Percentiles rank a stretch among this genome's conserved stretches.
Evolutionary conservation across 805 yeast genomes (phyloP).

Genomic region (Teunomyces panamensis): DNA sequence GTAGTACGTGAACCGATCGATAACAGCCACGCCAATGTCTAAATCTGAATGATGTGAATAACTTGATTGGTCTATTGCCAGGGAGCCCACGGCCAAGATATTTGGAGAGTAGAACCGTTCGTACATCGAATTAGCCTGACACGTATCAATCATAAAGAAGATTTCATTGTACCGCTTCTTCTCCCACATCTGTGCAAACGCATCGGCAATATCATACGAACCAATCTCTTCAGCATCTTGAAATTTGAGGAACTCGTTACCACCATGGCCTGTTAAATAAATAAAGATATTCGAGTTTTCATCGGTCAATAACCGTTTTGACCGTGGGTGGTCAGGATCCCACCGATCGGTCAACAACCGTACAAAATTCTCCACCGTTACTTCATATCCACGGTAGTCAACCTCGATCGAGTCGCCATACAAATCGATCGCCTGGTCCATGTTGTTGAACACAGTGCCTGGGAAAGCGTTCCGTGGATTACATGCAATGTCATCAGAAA

Average conservation of each 20-base stretch:
- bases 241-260: constrained; percentile 93
- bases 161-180: constrained; percentile 93
- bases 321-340: constrained; percentile 91
- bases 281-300: constrained; percentile 92
- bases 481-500: constrained; percentile 96
- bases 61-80: constrained; percentile 81
- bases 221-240: constrained; percentile 99
- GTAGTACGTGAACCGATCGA: constrained; percentile 92
- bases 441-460: constrained; percentile 92
- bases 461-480: constrained; percentile 95
- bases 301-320: constrained; percentile 86
- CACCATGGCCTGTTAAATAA: constrained; percentile 98
- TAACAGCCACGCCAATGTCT: constrained; percentile 96
- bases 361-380: constrained; percentile 95
- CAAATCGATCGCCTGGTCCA: constrained; percentile 85
- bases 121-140: constrained; percentile 98
- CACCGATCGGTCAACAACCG: constrained; percentile 91
- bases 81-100: constrained; percentile 88
- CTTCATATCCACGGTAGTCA: constrained; percentile 96
- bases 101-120: constrained; percentile 90
- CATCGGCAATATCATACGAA: constrained; percentile 93
- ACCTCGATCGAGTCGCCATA: constrained; percentile 95
- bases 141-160: constrained; percentile 96
- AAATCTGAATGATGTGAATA: constrained; percentile 95
- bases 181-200: constrained; percentile 95